Conservation (phyloP, 352 stramenopile species). For the Phytophthora fragariaefolia region DNA sequence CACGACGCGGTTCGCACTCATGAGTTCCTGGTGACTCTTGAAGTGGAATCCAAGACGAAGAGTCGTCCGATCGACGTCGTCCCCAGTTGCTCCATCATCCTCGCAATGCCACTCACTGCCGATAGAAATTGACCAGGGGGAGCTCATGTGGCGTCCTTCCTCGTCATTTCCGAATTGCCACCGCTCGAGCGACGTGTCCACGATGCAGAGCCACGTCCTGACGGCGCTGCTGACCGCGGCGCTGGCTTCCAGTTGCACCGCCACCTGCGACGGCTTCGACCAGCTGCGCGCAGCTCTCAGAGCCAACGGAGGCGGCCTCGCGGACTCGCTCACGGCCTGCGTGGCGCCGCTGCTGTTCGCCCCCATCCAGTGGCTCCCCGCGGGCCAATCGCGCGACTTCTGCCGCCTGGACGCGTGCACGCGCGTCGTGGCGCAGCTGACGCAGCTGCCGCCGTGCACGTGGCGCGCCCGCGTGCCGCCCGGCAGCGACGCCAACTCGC, state of each 20-base stretch:
- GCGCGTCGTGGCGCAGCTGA: slow-evolving; percentile 34
- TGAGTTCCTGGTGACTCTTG: slow-evolving; percentile 25
- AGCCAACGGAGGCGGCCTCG: slow-evolving; percentile 21
- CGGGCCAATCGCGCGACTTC: slow-evolving; percentile 43
- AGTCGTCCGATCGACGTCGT: not conserved
- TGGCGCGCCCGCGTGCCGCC: slow-evolving; percentile 44
- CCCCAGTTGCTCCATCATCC: not conserved
- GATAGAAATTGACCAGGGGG: not conserved
- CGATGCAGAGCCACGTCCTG: slow-evolving; percentile 19
- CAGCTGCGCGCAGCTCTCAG: slow-evolving; percentile 33
- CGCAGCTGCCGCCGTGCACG: slow-evolving; percentile 44
- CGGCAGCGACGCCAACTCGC: slow-evolving; percentile 40
- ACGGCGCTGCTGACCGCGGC: slow-evolving; percentile 8
- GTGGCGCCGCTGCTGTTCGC: slow-evolving; percentile 46
- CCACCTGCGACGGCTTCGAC: slow-evolving; percentile 31
- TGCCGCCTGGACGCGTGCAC: slow-evolving; percentile 47
- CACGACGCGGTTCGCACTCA: slow-evolving; percentile 76
- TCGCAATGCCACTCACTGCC: not conserved
- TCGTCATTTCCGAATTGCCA: slow-evolving; percentile 25
- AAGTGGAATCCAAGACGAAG: slow-evolving; percentile 3
- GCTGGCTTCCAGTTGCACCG: not conserved
- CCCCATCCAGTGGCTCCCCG: slow-evolving; percentile 40
- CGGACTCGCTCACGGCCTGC: slow-evolving; percentile 25
- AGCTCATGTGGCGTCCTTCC: not conserved
- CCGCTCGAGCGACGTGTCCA: not conserved